Conservation (phyloP, 352 stramenopile genomes). For the Phytopythium cucurbitacearum region DNA sequence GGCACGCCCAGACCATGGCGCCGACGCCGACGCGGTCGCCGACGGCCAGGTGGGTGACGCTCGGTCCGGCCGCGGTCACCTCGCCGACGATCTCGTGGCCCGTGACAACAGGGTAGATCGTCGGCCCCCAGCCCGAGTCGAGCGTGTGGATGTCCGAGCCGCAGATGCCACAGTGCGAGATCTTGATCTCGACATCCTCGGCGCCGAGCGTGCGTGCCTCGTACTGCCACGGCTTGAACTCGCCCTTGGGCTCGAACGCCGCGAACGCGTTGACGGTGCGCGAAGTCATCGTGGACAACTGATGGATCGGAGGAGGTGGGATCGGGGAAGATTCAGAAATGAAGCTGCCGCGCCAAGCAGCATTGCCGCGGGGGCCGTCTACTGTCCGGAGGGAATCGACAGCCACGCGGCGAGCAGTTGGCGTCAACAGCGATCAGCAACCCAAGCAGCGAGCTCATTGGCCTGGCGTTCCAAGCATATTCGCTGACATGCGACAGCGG, state of each 20-base stretch:
- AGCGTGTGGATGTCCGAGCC: conserved; percentile 20
- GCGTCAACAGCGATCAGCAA: no score
- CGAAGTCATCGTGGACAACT: neutral
- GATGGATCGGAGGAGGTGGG: no score
- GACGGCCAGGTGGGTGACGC: conserved; percentile 30
- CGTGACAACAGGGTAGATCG: conserved; percentile 26
- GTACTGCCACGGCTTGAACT: conserved; percentile 32
- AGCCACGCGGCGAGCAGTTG: no score
- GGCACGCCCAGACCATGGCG: conserved; percentile 57
- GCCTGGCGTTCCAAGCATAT: no score
- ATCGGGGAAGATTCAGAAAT: no score
- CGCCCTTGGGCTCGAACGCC: conserved; percentile 19
- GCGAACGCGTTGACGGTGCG: conserved; percentile 31
- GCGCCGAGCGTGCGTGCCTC: conserved; percentile 29
- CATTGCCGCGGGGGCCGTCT: no score
- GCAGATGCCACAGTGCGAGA: conserved; percentile 59
- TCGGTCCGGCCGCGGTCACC: conserved; percentile 26
- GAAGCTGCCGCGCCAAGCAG: no score
- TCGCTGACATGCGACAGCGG: no score
- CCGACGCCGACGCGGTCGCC: conserved; percentile 70
- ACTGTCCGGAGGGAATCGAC: no score
- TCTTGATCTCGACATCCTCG: conserved; percentile 56
- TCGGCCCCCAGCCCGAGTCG: conserved; percentile 26
- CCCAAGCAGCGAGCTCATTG: no score
- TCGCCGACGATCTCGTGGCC: conserved; percentile 9